Evolutionary conservation across 306 rosid genomes (phyloP).

Genomic region (Ceratonia siliqua): DNA sequence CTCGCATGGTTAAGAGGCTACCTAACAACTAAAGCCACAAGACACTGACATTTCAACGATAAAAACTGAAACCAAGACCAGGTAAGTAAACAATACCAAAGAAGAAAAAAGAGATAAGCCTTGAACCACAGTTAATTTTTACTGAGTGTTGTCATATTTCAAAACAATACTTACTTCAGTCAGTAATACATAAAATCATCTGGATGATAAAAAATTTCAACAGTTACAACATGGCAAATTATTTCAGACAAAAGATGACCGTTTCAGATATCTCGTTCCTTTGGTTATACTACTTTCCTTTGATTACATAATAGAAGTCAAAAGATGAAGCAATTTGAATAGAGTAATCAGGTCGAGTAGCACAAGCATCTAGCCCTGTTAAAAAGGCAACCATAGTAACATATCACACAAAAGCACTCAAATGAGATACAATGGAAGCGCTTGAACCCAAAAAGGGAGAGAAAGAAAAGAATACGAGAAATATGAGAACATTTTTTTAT

Average conservation of each 20-base stretch:
- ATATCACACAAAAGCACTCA: neutral
- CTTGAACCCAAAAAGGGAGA: neutral
- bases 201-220: neutral
- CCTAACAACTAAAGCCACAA: slow-evolving; percentile 19
- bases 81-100: slow-evolving; percentile 6
- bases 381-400: neutral
- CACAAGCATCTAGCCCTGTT: slow-evolving; percentile 14
- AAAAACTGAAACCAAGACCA: slow-evolving; percentile 2
- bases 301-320: slow-evolving; percentile 19
- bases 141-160: neutral
- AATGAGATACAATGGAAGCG: neutral
- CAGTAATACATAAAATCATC: neutral
- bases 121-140: neutral
- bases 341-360: neutral
- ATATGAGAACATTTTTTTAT: neutral
- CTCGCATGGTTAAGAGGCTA: slow-evolving; percentile 29
- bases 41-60: slow-evolving; percentile 14
- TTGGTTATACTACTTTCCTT: neutral
- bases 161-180: neutral
- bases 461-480: neutral
- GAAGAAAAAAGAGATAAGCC: neutral
- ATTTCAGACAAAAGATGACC: slow-evolving; percentile 1
- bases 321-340: slow-evolving; percentile 10
- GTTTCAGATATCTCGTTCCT: too few species aligned
- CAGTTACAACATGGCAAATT: neutral